Percentiles rank a stretch among this genome's conserved stretches.
Evolutionary conservation across 352 stramenopile genomes (phyloP).

Genomic region (Paralagenidium karlingii): DNA sequence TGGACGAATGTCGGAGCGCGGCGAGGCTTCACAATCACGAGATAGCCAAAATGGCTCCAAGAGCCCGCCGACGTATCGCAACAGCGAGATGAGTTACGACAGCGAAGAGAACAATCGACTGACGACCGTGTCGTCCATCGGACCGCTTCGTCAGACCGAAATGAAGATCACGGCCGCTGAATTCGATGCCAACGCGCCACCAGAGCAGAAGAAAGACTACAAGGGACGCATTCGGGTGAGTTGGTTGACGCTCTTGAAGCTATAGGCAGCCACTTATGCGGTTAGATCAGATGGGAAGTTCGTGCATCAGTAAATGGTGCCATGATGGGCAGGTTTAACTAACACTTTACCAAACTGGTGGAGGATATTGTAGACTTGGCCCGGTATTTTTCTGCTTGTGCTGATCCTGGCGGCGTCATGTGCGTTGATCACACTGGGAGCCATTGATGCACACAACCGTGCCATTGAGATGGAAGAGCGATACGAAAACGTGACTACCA

Average conservation of each 20-base stretch:
- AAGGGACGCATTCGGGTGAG: constrained; percentile 23
- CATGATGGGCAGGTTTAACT: too few species aligned
- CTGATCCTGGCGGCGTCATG: constrained; percentile 19
- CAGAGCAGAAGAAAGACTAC: constrained; percentile 12
- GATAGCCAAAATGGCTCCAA: too few species aligned
- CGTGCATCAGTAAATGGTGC: too few species aligned
- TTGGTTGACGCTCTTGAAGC: not conserved
- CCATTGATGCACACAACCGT: constrained; percentile 18
- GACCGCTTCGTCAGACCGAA: constrained; percentile 28
- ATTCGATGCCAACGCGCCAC: constrained; percentile 13
- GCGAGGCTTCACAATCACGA: too few species aligned
- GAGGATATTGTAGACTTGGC: constrained; percentile 23
- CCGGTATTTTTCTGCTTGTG: constrained; percentile 35
- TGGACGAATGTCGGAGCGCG: too few species aligned
- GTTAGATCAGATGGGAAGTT: not conserved
- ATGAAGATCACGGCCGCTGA: constrained; percentile 49
- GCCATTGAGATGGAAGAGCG: not conserved
- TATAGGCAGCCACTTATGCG: not conserved
- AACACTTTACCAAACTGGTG: too few species aligned
- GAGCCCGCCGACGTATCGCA: constrained; percentile 33
- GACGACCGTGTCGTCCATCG: constrained; percentile 2
- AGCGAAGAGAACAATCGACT: not conserved
- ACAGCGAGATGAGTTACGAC: constrained; percentile 23
- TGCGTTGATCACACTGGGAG: constrained; percentile 34
- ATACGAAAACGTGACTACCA: not conserved